phyloP scores from a whole-genome alignment of 495 filamentous ascomycete species.

The Rostrohypoxylon terebratum region DNA sequence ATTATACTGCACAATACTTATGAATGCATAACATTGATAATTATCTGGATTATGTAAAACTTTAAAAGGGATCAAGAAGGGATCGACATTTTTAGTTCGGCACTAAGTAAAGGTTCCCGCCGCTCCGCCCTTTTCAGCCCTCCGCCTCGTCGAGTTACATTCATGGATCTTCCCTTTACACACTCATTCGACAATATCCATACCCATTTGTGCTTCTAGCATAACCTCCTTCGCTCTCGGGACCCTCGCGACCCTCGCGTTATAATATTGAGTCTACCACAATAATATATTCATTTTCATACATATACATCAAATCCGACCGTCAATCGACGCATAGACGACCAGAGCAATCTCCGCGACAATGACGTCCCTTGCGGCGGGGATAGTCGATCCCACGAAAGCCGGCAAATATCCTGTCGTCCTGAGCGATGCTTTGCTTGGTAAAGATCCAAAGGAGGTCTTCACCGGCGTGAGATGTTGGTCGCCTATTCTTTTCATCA shows the following conservation, averaged over 20 bases:
- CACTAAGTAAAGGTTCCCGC: conserved; percentile 5
- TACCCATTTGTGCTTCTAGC: background rate
- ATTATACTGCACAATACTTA: background rate
- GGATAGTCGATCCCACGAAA: conserved; percentile 62
- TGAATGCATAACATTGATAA: background rate
- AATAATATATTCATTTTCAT: background rate
- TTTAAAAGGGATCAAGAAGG: too few species aligned
- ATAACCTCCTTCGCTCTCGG: background rate
- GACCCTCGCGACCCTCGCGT: too few species aligned
- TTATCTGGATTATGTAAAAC: background rate
- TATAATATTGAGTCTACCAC: background rate
- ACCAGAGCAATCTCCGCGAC: conserved; percentile 15
- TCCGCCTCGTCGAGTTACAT: conserved; percentile 35
- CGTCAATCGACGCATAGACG: background rate
- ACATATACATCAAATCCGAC: background rate
- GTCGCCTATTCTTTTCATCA: conserved; percentile 16
- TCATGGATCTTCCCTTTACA: conserved; percentile 5
- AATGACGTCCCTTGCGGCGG: conserved; percentile 48
- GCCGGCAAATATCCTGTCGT: conserved; percentile 66
- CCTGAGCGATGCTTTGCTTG: conserved; percentile 65
- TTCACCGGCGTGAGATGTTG: conserved; percentile 66
- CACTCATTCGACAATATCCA: background rate
- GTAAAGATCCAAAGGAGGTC: conserved; percentile 63
- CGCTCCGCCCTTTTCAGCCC: conserved; percentile 26
- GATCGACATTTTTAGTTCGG: conserved; percentile 4